A percentile compares a stretch with the other conserved stretches of the same genome.
Conservation (phyloP, 2,329 filamentous ascomycete genomes). For the Claviceps humidiphila region DNA sequence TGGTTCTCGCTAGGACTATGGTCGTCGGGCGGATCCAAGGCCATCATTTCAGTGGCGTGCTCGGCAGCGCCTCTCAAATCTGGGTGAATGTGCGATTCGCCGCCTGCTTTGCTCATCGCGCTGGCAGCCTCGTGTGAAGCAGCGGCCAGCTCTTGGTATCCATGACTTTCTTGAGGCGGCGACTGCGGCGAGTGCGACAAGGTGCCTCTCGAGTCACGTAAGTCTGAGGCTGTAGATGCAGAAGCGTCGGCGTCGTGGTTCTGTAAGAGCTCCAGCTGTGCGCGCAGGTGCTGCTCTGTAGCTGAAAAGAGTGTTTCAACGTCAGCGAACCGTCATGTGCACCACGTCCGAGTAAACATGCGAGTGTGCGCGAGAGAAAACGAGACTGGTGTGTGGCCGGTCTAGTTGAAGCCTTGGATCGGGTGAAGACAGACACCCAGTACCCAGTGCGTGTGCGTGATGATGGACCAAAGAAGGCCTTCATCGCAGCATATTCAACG, state of each 20-base stretch:
- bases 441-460: not conserved
- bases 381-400: not conserved
- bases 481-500: not conserved
- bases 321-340: conserved; percentile 11
- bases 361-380: no score
- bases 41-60: conserved; percentile 25
- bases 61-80: conserved; percentile 26
- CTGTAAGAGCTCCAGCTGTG: conserved; percentile 31
- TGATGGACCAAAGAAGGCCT: not conserved
- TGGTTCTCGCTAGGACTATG: conserved; percentile 18
- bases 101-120: conserved; percentile 23
- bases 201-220: conserved; percentile 18
- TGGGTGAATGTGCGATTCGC: conserved; percentile 35
- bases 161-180: conserved; percentile 25
- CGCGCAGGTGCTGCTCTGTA: conserved; percentile 28
- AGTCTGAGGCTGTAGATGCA: conserved; percentile 17
- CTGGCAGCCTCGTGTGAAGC: conserved; percentile 22
- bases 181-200: conserved; percentile 15
- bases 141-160: conserved; percentile 28
- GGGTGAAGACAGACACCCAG: not conserved
- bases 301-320: conserved; percentile 3
- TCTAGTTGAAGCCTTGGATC: not conserved
- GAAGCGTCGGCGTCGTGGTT: conserved; percentile 23
- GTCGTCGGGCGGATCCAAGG: conserved; percentile 20
- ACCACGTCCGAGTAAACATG: not conserved